A percentile compares a stretch with the other conserved stretches of the same genome.
Evolutionary conservation across 2,329 filamentous ascomycete genomes (phyloP).

Genomic region (Penicillium sumatraense): DNA sequence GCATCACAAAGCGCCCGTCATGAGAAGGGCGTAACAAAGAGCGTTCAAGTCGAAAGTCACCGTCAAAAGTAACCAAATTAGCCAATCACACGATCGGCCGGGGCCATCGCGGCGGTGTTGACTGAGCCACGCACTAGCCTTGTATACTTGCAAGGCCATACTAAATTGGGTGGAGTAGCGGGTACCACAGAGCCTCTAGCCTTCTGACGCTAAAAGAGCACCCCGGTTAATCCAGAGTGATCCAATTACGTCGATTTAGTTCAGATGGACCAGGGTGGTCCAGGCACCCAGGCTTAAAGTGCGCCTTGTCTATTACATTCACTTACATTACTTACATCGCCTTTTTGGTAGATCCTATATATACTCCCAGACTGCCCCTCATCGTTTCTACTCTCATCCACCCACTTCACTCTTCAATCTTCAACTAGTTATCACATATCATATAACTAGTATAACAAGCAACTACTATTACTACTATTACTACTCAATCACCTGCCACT

Average conservation of each 20-base stretch:
- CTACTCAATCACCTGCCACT: neutral
- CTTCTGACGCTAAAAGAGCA: neutral
- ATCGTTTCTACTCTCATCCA: neutral
- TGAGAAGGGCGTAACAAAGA: neutral
- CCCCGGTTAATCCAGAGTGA: no score
- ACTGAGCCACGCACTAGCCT: conserved; percentile 20
- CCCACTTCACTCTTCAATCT: neutral
- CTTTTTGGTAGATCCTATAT: neutral
- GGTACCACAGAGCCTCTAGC: conserved; percentile 12
- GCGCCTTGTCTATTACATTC: neutral
- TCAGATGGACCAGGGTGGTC: neutral
- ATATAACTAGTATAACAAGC: neutral
- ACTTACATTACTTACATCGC: neutral
- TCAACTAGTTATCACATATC: no score
- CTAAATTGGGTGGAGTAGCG: conserved; percentile 1
- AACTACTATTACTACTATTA: no score
- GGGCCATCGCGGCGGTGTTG: conserved; percentile 16
- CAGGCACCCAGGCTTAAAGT: neutral
- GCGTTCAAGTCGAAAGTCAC: conserved; percentile 2
- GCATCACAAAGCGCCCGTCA: neutral
- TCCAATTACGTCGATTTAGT: no score
- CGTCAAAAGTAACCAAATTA: neutral
- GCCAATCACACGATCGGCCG: conserved; percentile 17
- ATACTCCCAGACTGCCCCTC: neutral
- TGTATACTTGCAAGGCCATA: neutral